These are phyloP conservation scores for Argentina anserina DNA, from an alignment of 306 rosid species.

Conservation along the genomic window DNA sequence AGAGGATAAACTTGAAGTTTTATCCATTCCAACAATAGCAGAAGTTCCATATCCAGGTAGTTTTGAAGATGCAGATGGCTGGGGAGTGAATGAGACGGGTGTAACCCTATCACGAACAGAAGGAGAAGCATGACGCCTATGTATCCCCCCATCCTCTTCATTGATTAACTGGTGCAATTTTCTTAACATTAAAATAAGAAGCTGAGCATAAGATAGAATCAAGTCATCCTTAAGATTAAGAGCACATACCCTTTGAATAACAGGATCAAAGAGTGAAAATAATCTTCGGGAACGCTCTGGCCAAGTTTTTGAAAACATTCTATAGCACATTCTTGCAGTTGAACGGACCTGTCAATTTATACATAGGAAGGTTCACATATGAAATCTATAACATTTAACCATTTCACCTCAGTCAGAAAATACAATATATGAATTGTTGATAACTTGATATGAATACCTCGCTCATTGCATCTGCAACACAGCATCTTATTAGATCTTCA, in stretches of 20 bases:
- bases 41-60: constrained; percentile 97
- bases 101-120: constrained; percentile 86
- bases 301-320: constrained; percentile 98
- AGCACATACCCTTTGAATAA: constrained; percentile 83
- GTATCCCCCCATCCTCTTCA: constrained; percentile 97
- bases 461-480: constrained; percentile 98
- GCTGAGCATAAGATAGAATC: constrained; percentile 12
- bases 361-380: neutral
- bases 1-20: constrained; percentile 77
- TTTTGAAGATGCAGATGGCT: constrained; percentile 64
- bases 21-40: constrained; percentile 98
- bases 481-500: constrained; percentile 88
- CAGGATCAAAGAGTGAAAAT: constrained; percentile 85
- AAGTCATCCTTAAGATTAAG: constrained; percentile 27
- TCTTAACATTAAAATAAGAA: constrained; percentile 17
- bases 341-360: constrained; percentile 78
- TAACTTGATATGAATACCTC: constrained; percentile 54
- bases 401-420: constrained; percentile 13
- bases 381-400: constrained; percentile 14
- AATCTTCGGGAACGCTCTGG: constrained; percentile 86
- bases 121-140: constrained; percentile 90
- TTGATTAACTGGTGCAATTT: constrained; percentile 68
- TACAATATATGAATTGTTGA: constrained; percentile 9
- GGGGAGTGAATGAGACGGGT: constrained; percentile 45
- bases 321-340: constrained; percentile 92